phyloP scores from a whole-genome alignment of 2,329 filamentous ascomycete genomes.

The Annulohypoxylon truncatum region DNA sequence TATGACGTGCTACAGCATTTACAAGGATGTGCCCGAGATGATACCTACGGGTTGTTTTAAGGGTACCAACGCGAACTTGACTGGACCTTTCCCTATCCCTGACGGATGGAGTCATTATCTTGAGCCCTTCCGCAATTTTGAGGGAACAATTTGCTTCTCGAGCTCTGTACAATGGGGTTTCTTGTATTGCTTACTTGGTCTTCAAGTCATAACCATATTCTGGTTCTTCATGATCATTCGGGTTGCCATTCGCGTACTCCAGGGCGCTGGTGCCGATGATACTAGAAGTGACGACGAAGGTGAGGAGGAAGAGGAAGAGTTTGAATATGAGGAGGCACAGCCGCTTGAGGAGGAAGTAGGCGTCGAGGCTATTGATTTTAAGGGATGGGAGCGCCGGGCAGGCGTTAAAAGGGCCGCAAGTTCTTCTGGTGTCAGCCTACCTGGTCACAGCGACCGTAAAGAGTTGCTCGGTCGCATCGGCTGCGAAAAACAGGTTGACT shows the following conservation, averaged over 20 bases:
- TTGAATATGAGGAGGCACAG: conserved; percentile 64
- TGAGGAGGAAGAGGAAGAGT: conserved; percentile 67
- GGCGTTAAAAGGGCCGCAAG: conserved; percentile 65
- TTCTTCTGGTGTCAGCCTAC: conserved; percentile 72
- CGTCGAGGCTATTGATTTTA: conserved; percentile 76
- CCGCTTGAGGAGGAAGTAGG: conserved; percentile 80
- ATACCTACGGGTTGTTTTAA: conserved; percentile 79
- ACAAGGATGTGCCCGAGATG: conserved; percentile 69
- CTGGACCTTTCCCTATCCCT: conserved; percentile 65
- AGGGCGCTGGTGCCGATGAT: conserved; percentile 83
- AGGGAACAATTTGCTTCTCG: conserved; percentile 84
- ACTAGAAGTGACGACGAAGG: conserved; percentile 88
- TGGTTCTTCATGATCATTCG: conserved; percentile 93
- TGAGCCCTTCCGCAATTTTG: conserved; percentile 77
- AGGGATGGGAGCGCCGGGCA: conserved; percentile 69
- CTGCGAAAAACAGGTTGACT: conserved; percentile 79
- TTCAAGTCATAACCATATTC: conserved; percentile 83
- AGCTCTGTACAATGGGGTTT: conserved; percentile 80
- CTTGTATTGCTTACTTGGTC: conserved; percentile 77
- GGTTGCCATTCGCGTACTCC: conserved; percentile 83
- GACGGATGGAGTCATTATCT: conserved; percentile 71
- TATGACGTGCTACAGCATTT: conserved; percentile 85
- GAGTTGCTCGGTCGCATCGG: conserved; percentile 84
- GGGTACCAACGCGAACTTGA: conserved; percentile 65
- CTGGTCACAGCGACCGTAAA: conserved; percentile 80